Conservation (phyloP, 2,329 filamentous ascomycete genomes). For the Venturia carpophila region DNA sequence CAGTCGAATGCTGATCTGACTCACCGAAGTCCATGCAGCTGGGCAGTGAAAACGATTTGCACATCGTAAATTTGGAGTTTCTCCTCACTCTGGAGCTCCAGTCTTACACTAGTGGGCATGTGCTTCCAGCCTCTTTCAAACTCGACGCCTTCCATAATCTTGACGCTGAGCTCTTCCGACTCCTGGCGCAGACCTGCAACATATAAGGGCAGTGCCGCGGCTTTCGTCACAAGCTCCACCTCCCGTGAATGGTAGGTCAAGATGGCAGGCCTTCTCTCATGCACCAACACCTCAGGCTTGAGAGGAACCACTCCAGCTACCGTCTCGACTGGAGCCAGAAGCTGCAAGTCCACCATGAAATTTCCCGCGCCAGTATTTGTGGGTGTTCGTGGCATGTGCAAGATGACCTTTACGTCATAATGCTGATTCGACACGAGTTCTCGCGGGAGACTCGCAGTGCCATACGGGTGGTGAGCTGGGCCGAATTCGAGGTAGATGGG, state of each 20-base stretch:
- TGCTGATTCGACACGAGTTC: slow-evolving; percentile 62
- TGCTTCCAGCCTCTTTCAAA: slow-evolving; percentile 52
- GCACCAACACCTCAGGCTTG: slow-evolving; percentile 28
- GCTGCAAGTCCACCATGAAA: slow-evolving; percentile 82
- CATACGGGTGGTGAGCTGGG: slow-evolving; percentile 27
- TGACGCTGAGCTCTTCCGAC: slow-evolving; percentile 54
- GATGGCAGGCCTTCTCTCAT: slow-evolving; percentile 60
- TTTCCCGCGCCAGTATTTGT: slow-evolving; percentile 73
- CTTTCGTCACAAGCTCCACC: slow-evolving; percentile 52
- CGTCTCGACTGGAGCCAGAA: slow-evolving; percentile 40
- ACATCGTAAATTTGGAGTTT: slow-evolving; percentile 70
- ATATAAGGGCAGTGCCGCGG: slow-evolving; percentile 61
- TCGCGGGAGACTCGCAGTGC: slow-evolving; percentile 23
- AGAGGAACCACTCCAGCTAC: slow-evolving; percentile 12
- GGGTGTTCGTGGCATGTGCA: slow-evolving; percentile 71
- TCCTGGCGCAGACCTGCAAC: slow-evolving; percentile 58
- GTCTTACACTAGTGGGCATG: slow-evolving; percentile 45
- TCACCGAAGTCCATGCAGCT: slow-evolving; percentile 62
- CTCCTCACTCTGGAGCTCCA: slow-evolving; percentile 63
- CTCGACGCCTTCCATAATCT: slow-evolving; percentile 64
- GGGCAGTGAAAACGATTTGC: slow-evolving; percentile 61
- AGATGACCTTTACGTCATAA: slow-evolving; percentile 73
- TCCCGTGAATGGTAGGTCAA: slow-evolving; percentile 70
- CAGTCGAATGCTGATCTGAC: slow-evolving; percentile 17
- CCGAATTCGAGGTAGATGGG: slow-evolving; percentile 60